These are phyloP conservation scores for Fusarium haematococcum DNA, from an alignment of 2,329 filamentous ascomycete species.

Conservation along the genomic window DNA sequence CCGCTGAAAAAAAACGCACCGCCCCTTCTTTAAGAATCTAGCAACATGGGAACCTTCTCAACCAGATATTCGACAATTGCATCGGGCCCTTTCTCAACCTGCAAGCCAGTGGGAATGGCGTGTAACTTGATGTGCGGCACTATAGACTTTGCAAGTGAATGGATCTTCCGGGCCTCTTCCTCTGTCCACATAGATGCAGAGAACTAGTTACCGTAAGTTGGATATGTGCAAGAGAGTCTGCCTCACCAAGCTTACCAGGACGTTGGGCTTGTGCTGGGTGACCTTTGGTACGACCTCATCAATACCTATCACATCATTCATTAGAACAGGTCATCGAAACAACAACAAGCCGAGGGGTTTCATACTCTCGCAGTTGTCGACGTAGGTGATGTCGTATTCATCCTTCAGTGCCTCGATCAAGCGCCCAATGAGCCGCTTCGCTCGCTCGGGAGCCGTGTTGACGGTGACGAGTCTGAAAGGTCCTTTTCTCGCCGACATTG, in stretches of 20 bases:
- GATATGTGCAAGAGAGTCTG: background rate
- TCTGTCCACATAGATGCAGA: conserved; percentile 67
- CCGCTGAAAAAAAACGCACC: no score
- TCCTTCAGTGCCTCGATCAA: conserved; percentile 72
- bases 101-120: conserved; percentile 65
- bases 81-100: conserved; percentile 65
- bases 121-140: conserved; percentile 62
- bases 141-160: conserved; percentile 56
- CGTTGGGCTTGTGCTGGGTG: conserved; percentile 47
- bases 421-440: conserved; percentile 70
- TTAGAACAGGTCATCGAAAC: background rate
- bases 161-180: conserved; percentile 60
- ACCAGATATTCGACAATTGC: conserved; percentile 65
- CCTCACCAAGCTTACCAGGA: conserved; percentile 39
- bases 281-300: conserved; percentile 68
- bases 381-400: conserved; percentile 71
- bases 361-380: conserved; percentile 71
- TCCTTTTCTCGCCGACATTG: conserved; percentile 46
- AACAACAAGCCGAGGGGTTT: background rate
- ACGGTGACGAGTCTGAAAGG: conserved; percentile 75
- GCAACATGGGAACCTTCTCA: conserved; percentile 51
- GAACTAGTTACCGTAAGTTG: conserved; percentile 56
- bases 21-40: background rate
- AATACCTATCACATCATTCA: conserved; percentile 54
- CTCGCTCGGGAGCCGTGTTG: conserved; percentile 75